Evolutionary conservation across 495 filamentous ascomycete species (phyloP), one percentile per base, ranked within the genome.

Genomic region (Cercophora sp.): DNA sequence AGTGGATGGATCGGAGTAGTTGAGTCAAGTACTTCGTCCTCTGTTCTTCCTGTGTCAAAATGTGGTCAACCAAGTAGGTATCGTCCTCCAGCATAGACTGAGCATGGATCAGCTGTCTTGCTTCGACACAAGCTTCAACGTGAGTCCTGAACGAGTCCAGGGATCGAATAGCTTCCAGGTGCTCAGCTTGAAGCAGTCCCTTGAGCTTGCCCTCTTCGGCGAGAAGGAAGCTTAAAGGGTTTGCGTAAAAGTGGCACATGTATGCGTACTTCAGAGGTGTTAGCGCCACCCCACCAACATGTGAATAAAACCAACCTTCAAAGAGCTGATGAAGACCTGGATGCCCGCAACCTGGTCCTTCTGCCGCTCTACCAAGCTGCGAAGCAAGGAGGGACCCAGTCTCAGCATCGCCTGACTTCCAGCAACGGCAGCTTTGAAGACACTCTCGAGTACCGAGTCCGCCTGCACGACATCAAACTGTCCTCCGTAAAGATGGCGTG

Each of bases 181-280:
- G 84, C 25, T 85, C 76, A 6, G 68, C 58, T 42, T 81, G 71
- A 18, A 83, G 42, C 0, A 78, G 52, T 2, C 75, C 56, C 18
- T 58, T 54, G 5, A 66, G 34, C 8, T 65, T 55, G 24, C 52
- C 56, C n/a, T 61, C 54, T n/a, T 68, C 65, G 2, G 70, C 68
- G 15, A 80, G 73, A 29, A 95, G 71, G 15, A 89, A 69, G 36
- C 87, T 86, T n/a, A 96, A 70, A 0, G 88, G 81, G 65, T 97
- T 96, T 34, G 88, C 88, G 62, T 92, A 97, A 65, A 95, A 96
- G 66, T 96, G 89, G 24, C 86, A 89, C 92, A 98, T 96, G 58
- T 93, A 92, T 11, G 85, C 82, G 69, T 96, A 96, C 86, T 94
- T 44, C 4, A 27, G n/a, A 41, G 3, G 0, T 16, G 41, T 55